These are phyloP conservation scores for Phytophthora colocasiae DNA, from an alignment of 352 stramenopile species.

Conservation along the genomic window DNA sequence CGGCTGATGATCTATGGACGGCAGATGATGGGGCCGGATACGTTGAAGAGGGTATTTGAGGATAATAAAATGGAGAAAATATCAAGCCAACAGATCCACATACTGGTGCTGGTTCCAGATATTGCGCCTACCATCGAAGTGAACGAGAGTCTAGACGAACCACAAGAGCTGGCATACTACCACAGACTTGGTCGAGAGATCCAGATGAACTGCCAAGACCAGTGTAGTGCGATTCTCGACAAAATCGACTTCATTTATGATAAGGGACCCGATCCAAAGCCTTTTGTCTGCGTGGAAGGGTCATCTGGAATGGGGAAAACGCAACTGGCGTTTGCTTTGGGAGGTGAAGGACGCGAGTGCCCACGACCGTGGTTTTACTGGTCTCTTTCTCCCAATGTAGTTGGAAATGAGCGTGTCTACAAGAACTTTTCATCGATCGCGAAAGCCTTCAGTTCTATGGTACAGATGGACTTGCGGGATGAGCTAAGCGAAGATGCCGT, in stretches of 20 bases:
- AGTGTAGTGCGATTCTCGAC: constrained; percentile 9
- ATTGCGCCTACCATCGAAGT: not conserved
- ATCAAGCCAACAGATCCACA: not conserved
- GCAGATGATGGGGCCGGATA: too few species aligned
- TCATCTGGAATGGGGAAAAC: constrained; percentile 23
- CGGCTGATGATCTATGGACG: too few species aligned
- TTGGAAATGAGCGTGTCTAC: not conserved
- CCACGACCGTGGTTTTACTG: constrained; percentile 16
- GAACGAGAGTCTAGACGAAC: not conserved
- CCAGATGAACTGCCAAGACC: not conserved
- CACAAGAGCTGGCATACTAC: constrained; percentile 2
- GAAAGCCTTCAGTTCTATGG: not conserved
- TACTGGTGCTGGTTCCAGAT: constrained; percentile 2
- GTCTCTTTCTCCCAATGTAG: not conserved
- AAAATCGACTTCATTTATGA: constrained; percentile 6
- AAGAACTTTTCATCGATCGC: not conserved
- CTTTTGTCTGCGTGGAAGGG: constrained; percentile 12
- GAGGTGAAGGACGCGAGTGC: not conserved
- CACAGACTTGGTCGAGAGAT: not conserved
- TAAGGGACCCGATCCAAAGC: not conserved
- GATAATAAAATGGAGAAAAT: too few species aligned
- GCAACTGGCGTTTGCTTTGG: constrained; percentile 22
- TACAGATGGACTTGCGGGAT: not conserved
- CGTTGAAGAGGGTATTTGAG: too few species aligned
- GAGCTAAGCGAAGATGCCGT: not conserved